These are phyloP conservation scores for Cytospora leucostoma DNA, from an alignment of 2,329 filamentous ascomycete genomes.

Conservation along the genomic window DNA sequence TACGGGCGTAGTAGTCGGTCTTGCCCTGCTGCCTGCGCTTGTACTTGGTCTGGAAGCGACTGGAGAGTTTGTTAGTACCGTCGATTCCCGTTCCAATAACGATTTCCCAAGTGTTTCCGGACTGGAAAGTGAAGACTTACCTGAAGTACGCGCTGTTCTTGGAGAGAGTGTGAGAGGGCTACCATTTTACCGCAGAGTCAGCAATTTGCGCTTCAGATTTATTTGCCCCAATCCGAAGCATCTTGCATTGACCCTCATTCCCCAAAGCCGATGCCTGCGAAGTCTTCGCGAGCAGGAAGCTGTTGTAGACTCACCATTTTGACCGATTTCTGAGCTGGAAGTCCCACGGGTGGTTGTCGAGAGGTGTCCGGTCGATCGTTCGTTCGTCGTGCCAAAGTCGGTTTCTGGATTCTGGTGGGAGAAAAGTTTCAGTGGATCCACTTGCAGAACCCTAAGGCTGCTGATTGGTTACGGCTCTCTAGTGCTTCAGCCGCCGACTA, in stretches of 20 bases:
- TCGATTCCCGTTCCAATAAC: not conserved
- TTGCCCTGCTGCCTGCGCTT: constrained; percentile 93
- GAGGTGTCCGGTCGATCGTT: constrained; percentile 35
- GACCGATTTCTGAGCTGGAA: constrained; percentile 52
- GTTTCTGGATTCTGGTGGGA: not conserved
- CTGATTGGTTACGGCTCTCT: constrained; percentile 3
- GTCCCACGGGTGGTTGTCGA: constrained; percentile 32
- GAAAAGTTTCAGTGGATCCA: constrained; percentile 4
- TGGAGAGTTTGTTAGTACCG: constrained; percentile 41
- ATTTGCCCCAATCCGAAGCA: constrained; percentile 79
- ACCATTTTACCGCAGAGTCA: constrained; percentile 75
- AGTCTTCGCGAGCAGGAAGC: constrained; percentile 4
- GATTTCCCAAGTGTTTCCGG: not conserved
- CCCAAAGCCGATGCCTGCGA: constrained; percentile 37
- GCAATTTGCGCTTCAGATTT: constrained; percentile 99
- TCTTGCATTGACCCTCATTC: constrained; percentile 84
- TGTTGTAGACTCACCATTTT: constrained; percentile 67
- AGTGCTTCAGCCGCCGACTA: constrained; percentile 14
- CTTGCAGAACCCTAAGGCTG: constrained; percentile 8
- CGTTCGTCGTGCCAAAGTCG: not conserved
- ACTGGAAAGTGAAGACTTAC: constrained; percentile 55
- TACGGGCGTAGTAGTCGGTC: constrained; percentile 99
- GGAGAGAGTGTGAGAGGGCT: constrained; percentile 91
- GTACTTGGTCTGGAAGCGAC: constrained; percentile 99
- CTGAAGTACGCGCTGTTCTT: constrained; percentile 99